Percentiles rank a stretch among this genome's conserved stretches.
These are phyloP conservation scores for Rhododendron henanense DNA, from an alignment of 148 eudicot genomes.

Conservation along the genomic window DNA sequence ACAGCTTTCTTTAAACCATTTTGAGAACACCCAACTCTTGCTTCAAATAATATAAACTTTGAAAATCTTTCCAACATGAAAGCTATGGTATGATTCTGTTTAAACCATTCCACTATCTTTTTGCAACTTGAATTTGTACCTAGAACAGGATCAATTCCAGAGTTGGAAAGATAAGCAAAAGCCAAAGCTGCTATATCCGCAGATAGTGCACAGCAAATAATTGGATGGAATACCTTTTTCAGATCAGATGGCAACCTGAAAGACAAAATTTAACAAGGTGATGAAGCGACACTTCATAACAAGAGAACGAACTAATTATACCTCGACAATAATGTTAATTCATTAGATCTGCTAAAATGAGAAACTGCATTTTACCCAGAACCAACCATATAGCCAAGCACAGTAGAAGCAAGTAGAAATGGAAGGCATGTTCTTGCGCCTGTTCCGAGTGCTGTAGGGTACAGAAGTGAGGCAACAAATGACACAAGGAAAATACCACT, in stretches of 20 bases:
- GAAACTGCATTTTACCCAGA: constrained; percentile 51
- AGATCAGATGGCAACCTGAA: constrained; percentile 73
- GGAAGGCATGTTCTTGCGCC: constrained; percentile 86
- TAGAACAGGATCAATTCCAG: constrained; percentile 79
- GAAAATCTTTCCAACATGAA: not conserved
- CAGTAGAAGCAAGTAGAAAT: constrained; percentile 87
- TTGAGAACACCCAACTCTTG: not conserved
- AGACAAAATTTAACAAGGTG: not conserved
- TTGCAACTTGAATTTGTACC: constrained; percentile 40
- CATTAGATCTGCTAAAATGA: not conserved
- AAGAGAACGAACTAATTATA: not conserved
- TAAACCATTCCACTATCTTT: not conserved
- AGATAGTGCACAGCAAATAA: constrained; percentile 81
- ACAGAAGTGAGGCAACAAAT: constrained; percentile 48
- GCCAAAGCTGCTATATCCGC: constrained; percentile 90
- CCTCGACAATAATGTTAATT: not conserved
- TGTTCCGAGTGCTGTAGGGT: constrained; percentile 75
- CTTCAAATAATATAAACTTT: not conserved
- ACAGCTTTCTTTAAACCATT: not conserved
- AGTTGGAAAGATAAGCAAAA: constrained; percentile 66
- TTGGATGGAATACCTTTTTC: constrained; percentile 86
- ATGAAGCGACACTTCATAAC: not conserved
- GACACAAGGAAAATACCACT: constrained; percentile 61
- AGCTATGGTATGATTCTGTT: not conserved
- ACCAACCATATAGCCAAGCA: constrained; percentile 90